Evolutionary conservation across 352 stramenopile genomes (phyloP), one percentile per base, ranked within the genome.

Genomic region (Globisporangium polare): DNA sequence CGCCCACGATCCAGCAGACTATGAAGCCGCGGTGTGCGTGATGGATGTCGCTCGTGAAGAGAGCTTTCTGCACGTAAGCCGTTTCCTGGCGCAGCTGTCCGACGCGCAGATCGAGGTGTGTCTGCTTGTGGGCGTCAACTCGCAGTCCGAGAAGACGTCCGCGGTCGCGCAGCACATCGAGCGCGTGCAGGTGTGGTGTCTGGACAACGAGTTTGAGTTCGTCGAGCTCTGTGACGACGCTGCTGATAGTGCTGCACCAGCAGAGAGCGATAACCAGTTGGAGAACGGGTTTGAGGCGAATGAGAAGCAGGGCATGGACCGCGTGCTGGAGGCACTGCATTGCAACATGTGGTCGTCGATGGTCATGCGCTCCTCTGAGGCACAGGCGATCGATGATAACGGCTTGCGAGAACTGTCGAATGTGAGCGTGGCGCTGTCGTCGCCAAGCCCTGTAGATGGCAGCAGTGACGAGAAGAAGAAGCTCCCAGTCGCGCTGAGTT

Each of bases 261-360:
- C 50, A 7, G 2, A 15, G 0, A 53, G 6, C 20, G 60, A 59
- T 0, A 61, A 73, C 29, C 60, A 41, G 26, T 50, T 63, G 33
- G 61, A 69, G 17, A 56, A 22, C 6, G 33, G 27, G 22, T 47
- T 62, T 12, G 24, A 22, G 4, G 31, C 37, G 26, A 62, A 71
- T 26, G 78, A 88, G 65, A 86, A 81, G 54, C 58, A 59, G 24
- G 80, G 84, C 20, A 69, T 94, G 29, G 72, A 83, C 12, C 77
- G 84, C n/a, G 77, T 92, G 27, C 62, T 94, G 18, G 84, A 94
- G 55, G 82, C 79, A 13, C 62, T 94, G 49, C 71, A 94, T 22
- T 90, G 82, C 66, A 91, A 81, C 49, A 88, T 92, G 77, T 94
- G 84, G 84, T 59, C 61, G 15, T 90, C 84, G 2, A 92, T 94